A percentile compares a stretch with the other conserved stretches of the same genome.
Conservation (phyloP, 2,329 filamentous ascomycete species). For the Pseudogymnoascus sp. region DNA sequence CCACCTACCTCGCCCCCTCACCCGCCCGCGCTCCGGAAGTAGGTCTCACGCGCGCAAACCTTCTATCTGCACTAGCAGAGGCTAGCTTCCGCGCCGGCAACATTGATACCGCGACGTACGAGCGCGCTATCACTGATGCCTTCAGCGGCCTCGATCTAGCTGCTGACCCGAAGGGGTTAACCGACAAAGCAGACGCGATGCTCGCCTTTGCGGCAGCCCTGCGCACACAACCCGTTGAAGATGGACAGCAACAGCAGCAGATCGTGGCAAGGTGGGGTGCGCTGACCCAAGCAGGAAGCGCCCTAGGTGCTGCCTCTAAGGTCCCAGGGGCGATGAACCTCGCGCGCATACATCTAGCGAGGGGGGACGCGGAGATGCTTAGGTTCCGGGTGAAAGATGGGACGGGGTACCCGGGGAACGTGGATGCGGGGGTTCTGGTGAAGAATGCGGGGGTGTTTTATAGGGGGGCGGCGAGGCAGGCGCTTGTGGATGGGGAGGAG, state of each 20-base stretch:
- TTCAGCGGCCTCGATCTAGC: slow-evolving; percentile 34
- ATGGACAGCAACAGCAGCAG: slow-evolving; percentile 22
- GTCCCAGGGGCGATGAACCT: slow-evolving; percentile 40
- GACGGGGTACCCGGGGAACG: slow-evolving; percentile 34
- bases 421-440: slow-evolving; percentile 38
- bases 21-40: slow-evolving; percentile 40
- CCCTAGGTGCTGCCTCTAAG: slow-evolving; percentile 42
- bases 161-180: slow-evolving; percentile 38
- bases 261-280: slow-evolving; percentile 40
- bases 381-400: slow-evolving; percentile 41
- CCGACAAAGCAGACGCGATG: slow-evolving; percentile 48
- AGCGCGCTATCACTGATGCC: slow-evolving; percentile 32
- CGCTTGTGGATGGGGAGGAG: slow-evolving; percentile 30
- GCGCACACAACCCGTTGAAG: slow-evolving; percentile 22
- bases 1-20: slow-evolving; percentile 37
- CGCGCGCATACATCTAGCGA: slow-evolving; percentile 42
- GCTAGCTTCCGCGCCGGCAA: slow-evolving; percentile 43
- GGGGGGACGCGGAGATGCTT: slow-evolving; percentile 47
- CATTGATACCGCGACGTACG: slow-evolving; percentile 44
- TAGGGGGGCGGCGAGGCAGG: slow-evolving; percentile 35
- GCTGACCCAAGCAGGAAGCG: slow-evolving; percentile 40
- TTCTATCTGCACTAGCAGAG: slow-evolving; percentile 47
- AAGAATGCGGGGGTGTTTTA: slow-evolving; percentile 51
- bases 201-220: slow-evolving; percentile 39
- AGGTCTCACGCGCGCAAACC: slow-evolving; percentile 45